Evolutionary conservation across 306 rosid genomes (phyloP), one percentile per base, ranked within the genome.

Genomic region (Prunus fruticosa): DNA sequence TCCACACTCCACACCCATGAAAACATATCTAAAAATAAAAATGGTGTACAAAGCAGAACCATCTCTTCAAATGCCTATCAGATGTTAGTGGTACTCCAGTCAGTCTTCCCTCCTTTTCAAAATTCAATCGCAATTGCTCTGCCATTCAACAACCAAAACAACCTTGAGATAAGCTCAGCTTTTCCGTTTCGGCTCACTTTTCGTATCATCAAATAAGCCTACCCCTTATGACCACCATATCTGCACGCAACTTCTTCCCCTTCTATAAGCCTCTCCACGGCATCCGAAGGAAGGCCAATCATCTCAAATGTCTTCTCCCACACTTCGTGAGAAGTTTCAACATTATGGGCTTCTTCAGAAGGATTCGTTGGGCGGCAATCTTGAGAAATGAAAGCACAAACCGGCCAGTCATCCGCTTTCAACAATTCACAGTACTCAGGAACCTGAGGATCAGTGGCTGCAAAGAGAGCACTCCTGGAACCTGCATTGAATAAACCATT

Each of bases 241-340:
- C 85, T 92, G 84, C 91, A 90, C 49, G 72, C 65, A 57, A 92
- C 87, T 75, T 88, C 82, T 67, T 87, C 92, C 47, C 99, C 99
- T 74, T 89, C 92, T 50, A 95, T 30, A 70, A 95, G 89, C 90
- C 77, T 90, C 83, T 92, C 97, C 68, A 95, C 87, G 0, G 87
- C 87, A 82, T 95, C 97, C 7, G 81, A 79, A 63, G 97, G 92
- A 73, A 95, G 91, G 64, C 97, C 97, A 16, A 87, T 70, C 97
- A 92, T 81, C 83, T 92, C 97, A 11, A 95, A 76, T 45, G 99
- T 95, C 88, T 89, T 95, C 81, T 90, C 97, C 99, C 99, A 95
- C 64, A 95, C 87, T 85, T 84, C 58, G 45, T 86, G 83, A 16
- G 83, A 75, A 41, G 96, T 88, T 76, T 87, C 89, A 68, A 76